A percentile compares a stretch with the other conserved stretches of the same genome.
phyloP scores from a whole-genome alignment of 2,329 filamentous ascomycete species.

The Xylaria sp. region DNA sequence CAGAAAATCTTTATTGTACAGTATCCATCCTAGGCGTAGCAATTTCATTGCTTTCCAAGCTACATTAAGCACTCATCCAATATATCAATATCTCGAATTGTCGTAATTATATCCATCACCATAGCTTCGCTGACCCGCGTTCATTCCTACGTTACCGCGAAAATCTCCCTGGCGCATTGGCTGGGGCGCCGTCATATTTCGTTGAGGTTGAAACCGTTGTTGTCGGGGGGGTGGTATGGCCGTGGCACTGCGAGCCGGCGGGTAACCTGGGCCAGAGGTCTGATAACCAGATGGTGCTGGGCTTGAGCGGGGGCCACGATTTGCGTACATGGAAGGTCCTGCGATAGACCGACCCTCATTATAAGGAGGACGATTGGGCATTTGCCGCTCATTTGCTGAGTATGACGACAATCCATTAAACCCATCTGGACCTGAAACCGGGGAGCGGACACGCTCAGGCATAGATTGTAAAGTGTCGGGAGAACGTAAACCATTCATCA shows the following conservation, averaged over 20 bases:
- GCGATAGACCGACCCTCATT: conserved; percentile 49
- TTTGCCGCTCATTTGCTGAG: conserved; percentile 21
- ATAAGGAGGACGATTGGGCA: conserved; percentile 32
- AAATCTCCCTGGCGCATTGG: conserved; percentile 48
- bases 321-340: conserved; percentile 47
- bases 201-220: conserved; percentile 52
- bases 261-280: conserved; percentile 41
- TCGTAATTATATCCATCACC: conserved; percentile 48
- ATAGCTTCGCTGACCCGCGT: conserved; percentile 42
- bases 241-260: conserved; percentile 54
- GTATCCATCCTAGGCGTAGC: conserved; percentile 7
- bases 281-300: conserved; percentile 48
- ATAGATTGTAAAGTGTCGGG: conserved; percentile 46
- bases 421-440: conserved; percentile 47
- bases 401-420: conserved; percentile 36
- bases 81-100: conserved; percentile 42
- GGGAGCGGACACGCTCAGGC: conserved; percentile 49
- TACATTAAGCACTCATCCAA: conserved; percentile 16
- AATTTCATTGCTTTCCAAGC: conserved; percentile 5
- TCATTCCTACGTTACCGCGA: conserved; percentile 44
- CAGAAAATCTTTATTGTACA: conserved; percentile 26
- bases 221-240: conserved; percentile 49
- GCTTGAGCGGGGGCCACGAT: conserved; percentile 44
- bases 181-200: conserved; percentile 59
- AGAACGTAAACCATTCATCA: conserved; percentile 43